Percentiles rank a stretch among this genome's conserved stretches.
These are phyloP conservation scores for Kalanchoe fedtschenkoi DNA, from an alignment of 164 flowering plant genomes.

Conservation along the genomic window DNA sequence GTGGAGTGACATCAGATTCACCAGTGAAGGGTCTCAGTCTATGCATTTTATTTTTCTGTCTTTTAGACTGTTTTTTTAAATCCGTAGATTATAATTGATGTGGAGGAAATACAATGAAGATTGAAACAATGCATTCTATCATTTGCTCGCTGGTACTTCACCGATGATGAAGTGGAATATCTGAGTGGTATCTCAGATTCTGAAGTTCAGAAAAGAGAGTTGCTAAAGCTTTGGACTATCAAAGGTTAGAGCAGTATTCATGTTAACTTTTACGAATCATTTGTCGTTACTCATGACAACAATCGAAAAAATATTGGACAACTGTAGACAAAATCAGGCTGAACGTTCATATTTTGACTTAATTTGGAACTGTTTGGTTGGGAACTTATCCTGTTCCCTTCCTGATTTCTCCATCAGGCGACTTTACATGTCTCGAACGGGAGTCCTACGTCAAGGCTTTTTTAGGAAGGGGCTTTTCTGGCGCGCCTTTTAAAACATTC, in stretches of 20 bases:
- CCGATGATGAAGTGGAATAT: conserved; percentile 43
- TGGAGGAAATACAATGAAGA: conserved; percentile 73
- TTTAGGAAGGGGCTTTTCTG: conserved; percentile 89
- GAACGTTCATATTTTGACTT: too few species aligned
- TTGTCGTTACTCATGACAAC: neutral
- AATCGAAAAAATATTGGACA: neutral
- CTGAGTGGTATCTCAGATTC: conserved; percentile 48
- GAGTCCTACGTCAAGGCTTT: conserved; percentile 97
- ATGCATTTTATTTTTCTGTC: neutral
- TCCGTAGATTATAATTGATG: conserved; percentile 80
- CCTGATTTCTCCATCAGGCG: neutral
- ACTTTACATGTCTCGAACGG: conserved; percentile 28
- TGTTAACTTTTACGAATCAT: neutral
- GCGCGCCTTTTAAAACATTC: conserved; percentile 75
- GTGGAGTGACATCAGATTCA: conserved; percentile 71
- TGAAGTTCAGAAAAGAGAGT: conserved; percentile 57
- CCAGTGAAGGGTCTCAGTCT: neutral
- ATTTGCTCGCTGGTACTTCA: conserved; percentile 73
- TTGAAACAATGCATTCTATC: conserved; percentile 39
- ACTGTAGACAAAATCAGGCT: too few species aligned
- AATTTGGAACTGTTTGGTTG: neutral
- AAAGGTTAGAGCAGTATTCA: conserved; percentile 38
- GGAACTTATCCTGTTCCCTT: neutral
- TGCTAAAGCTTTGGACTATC: conserved; percentile 86
- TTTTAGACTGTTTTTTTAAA: neutral